A percentile compares a stretch with the other conserved stretches of the same genome.
These are phyloP conservation scores for Butyriboletus loyo DNA, from an alignment of 768 basidiomycete species.

Conservation along the genomic window DNA sequence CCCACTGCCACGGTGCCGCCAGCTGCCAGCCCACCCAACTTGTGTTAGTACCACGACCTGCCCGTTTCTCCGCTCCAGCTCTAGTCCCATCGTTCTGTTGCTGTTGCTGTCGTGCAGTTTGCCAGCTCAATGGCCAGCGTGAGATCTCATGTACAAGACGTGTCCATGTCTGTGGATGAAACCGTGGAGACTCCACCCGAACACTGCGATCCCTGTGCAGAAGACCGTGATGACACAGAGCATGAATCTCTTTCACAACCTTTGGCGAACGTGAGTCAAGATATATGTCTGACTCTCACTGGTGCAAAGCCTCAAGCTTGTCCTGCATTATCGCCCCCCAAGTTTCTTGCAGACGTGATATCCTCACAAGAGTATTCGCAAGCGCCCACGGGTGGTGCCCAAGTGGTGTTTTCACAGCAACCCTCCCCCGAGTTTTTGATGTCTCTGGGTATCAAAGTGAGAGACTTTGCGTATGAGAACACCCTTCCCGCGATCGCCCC, in stretches of 20 bases:
- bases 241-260: conserved; percentile 24
- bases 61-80: conserved; percentile 5
- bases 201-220: neutral
- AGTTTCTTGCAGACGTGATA: conserved; percentile 14
- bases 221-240: conserved; percentile 13
- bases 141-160: conserved; percentile 6
- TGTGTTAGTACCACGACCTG: conserved; percentile 28
- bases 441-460: conserved; percentile 40
- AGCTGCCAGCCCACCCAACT: conserved; percentile 11
- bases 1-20: conserved; percentile 24
- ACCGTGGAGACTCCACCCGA: neutral
- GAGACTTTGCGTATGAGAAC: conserved; percentile 69
- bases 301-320: conserved; percentile 33
- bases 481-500: conserved; percentile 59
- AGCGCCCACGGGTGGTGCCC: conserved; percentile 4
- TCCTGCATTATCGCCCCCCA: conserved; percentile 23
- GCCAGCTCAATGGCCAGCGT: conserved; percentile 15
- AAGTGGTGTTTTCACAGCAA: conserved; percentile 28
- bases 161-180: conserved; percentile 1
- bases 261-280: conserved; percentile 36
- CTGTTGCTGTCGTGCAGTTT: neutral
- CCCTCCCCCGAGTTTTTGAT: conserved; percentile 32
- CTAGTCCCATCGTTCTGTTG: neutral
- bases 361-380: conserved; percentile 19
- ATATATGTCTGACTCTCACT: conserved; percentile 27